A percentile compares a stretch with the other conserved stretches of the same genome.
phyloP scores from a whole-genome alignment of 768 basidiomycete species.

The Amanita jacksonii region DNA sequence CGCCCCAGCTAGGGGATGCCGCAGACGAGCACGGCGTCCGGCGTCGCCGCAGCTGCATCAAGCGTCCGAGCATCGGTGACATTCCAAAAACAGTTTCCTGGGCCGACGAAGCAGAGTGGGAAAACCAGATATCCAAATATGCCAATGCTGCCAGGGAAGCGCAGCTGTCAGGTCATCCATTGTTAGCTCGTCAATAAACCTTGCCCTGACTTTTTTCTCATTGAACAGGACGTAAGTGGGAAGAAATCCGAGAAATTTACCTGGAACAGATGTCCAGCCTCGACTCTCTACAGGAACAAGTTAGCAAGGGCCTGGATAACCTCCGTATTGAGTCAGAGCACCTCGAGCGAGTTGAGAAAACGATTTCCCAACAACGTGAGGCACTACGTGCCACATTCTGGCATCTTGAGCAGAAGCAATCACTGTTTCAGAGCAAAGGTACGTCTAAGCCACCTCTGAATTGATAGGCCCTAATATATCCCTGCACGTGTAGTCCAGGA shows the following conservation, averaged over 20 bases:
- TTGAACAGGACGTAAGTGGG: conserved; percentile 47
- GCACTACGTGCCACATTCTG: conserved; percentile 30
- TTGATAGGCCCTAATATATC: conserved; percentile 5
- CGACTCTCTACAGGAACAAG: conserved; percentile 44
- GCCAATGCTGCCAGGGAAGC: conserved; percentile 29
- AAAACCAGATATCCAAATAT: conserved; percentile 44
- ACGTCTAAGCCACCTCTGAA: neutral
- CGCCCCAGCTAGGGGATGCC: neutral
- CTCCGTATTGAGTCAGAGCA: conserved; percentile 36
- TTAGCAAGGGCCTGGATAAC: conserved; percentile 33
- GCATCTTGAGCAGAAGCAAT: conserved; percentile 33
- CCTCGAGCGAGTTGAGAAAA: conserved; percentile 32
- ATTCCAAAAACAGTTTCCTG: conserved; percentile 62
- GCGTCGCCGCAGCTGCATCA: conserved; percentile 56
- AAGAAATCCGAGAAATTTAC: conserved; percentile 45
- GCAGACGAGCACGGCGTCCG: conserved; percentile 23
- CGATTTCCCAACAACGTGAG: conserved; percentile 30
- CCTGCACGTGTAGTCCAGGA: conserved; percentile 26
- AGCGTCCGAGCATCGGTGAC: conserved; percentile 45
- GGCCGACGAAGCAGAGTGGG: conserved; percentile 61
- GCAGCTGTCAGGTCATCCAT: conserved; percentile 25
- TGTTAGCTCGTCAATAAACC: too few relatives aligned
- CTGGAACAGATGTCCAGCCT: conserved; percentile 54
- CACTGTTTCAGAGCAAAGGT: conserved; percentile 35
- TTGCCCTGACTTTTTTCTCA: neutral